Conservation (phyloP, 805 yeast species). For the Yarrowia porcina region DNA sequence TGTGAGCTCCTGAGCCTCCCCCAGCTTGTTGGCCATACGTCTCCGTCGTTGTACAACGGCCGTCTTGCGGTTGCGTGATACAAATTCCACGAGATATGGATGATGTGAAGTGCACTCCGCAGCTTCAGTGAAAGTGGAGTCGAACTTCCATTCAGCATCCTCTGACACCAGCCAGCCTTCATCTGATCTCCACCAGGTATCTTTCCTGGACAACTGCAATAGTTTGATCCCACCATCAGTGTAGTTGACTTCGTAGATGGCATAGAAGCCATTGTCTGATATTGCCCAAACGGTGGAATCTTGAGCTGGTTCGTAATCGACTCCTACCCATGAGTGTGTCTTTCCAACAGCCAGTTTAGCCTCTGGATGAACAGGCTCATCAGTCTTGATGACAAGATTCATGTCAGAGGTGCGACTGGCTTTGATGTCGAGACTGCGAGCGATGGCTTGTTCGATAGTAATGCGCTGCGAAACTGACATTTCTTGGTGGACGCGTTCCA, state of each 20-base stretch:
- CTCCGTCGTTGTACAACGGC: neutral
- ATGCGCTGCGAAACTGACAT: neutral
- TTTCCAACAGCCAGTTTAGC: neutral
- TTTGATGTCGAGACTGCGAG: neutral
- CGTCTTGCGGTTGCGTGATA: neutral
- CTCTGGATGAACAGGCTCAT: neutral
- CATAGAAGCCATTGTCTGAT: neutral
- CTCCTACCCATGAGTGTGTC: conserved; percentile 4
- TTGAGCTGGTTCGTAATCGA: neutral
- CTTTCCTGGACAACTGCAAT: neutral
- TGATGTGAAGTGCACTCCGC: neutral
- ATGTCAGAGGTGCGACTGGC: neutral
- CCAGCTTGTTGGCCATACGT: neutral
- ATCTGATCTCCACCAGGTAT: neutral
- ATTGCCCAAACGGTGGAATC: neutral
- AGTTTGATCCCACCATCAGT: neutral
- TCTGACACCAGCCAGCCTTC: neutral
- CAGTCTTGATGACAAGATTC: neutral
- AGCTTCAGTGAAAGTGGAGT: neutral
- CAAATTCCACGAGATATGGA: neutral
- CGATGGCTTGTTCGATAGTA: neutral
- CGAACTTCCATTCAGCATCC: conserved; percentile 3
- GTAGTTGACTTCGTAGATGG: conserved; percentile 1
- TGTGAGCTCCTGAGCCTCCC: neutral
- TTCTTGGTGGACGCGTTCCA: neutral